Percentiles rank a stretch among this genome's conserved stretches.
Evolutionary conservation across 225 moss, liverwort and hornwort species (phyloP).

Genomic region (Rhytidiadelphus loreus): DNA sequence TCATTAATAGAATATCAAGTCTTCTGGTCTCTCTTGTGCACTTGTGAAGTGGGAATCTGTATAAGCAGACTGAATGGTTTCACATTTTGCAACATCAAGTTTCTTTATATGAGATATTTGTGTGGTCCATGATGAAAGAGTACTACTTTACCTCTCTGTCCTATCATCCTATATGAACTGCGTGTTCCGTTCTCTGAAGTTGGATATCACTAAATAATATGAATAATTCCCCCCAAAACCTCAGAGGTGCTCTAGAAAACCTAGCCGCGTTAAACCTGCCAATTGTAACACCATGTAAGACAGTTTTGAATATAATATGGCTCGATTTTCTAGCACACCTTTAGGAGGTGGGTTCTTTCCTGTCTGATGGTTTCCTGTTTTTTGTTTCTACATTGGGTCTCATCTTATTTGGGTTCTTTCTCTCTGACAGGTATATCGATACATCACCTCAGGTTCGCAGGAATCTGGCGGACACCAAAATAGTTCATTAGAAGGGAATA

Average conservation of each 20-base stretch:
- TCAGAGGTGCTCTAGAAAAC: background rate
- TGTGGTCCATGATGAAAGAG: background rate
- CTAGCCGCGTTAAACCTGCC: background rate
- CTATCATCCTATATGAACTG: background rate
- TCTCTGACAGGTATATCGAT: slow-evolving; percentile 54
- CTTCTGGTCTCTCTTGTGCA: background rate
- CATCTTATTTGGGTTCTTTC: background rate
- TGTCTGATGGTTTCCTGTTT: background rate
- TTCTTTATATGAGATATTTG: background rate
- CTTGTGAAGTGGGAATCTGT: background rate
- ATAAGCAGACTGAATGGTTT: background rate
- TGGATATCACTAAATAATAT: background rate
- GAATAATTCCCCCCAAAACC: background rate
- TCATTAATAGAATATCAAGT: background rate
- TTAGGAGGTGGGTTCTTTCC: background rate
- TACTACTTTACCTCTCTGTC: background rate
- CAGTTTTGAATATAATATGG: background rate
- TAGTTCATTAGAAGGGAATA: background rate
- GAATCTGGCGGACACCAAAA: background rate
- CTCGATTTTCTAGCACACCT: background rate
- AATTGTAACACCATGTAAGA: background rate
- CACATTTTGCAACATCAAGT: background rate
- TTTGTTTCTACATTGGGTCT: background rate
- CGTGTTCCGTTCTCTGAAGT: background rate
- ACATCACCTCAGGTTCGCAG: slow-evolving; percentile 49